Evolutionary conservation across 2,329 filamentous ascomycete species (phyloP), one percentile per base, ranked within the genome.

Genomic region (Penicillium sp.): DNA sequence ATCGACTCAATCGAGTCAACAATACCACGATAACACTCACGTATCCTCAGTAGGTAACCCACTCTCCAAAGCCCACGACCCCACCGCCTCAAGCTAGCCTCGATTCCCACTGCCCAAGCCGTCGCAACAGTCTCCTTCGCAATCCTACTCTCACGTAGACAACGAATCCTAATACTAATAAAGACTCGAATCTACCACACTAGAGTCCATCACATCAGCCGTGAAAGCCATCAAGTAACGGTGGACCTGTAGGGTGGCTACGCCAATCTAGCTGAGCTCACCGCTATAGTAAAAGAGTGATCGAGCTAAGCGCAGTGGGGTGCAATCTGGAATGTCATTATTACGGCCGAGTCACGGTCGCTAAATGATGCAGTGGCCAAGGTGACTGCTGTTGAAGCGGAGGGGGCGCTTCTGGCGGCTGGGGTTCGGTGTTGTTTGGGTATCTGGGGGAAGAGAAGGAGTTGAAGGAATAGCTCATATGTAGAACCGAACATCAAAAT

Each of bases 201-300:
- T 78, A 28, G 52, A 61, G 3, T 63, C 62, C 9, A 72, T 84
- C 46, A 72, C 73, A 0, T 62, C 67, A 1, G 60, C 76, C 3
- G 71, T 72, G 10, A 65, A 77, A 1, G 77, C 79, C 0, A 35
- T 34, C 3, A 44, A 40, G 60, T 84, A 0, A 78, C 75, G 0
- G 77, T 76, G 4, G 81, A 84, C 56, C 60, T 83, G 2, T 79
- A 83, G 60, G 80, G 84, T 55, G 81, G 80, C 0, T 84, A 82
- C 51, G 75, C 74, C 2, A 63, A 71, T 16, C 69, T 80, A 1
- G 71, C 66, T 4, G 69, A 74, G 4, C n/a, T 61, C 9, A 47
- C 51, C 16, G 42, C 50, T 13, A 74, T 69, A 0, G 67, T 82
- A 2, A 59, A 62, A 5, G 58, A 58, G 2, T 76, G 1, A 72